Evolutionary conservation across 768 basidiomycete species (phyloP).

Genomic region (Naganishia vaughanmartiniae): DNA sequence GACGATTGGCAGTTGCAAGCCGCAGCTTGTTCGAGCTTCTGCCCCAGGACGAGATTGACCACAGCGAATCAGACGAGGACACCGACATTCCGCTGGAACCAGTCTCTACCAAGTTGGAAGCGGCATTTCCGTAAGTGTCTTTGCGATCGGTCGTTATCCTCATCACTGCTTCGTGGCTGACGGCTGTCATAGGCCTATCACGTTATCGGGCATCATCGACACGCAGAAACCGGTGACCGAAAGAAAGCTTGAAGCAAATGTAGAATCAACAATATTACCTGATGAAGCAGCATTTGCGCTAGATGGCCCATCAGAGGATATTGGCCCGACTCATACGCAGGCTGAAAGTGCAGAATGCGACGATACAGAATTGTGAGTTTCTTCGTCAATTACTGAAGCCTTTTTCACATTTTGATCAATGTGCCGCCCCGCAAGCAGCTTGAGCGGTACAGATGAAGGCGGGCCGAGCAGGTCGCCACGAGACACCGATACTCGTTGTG

Average conservation of each 20-base stretch:
- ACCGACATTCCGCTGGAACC: neutral
- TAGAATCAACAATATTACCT: too few species aligned
- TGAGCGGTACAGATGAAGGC: neutral
- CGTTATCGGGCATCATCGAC: too few species aligned
- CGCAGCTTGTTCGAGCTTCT: slow-evolving; percentile 15
- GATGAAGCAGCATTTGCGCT: too few species aligned
- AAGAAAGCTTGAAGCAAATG: too few species aligned
- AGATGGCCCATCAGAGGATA: too few species aligned
- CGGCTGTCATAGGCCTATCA: too few species aligned
- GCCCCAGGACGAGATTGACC: slow-evolving; percentile 7
- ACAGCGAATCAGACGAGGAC: slow-evolving; percentile 17
- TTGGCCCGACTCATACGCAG: too few species aligned
- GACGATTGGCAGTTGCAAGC: slow-evolving; percentile 8
- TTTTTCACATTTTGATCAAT: neutral
- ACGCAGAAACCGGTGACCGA: too few species aligned
- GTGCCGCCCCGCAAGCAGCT: neutral
- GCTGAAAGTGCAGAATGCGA: too few species aligned
- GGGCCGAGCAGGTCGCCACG: neutral
- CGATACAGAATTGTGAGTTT: too few species aligned
- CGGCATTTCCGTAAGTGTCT: neutral
- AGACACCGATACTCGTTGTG: neutral
- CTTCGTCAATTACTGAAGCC: too few species aligned
- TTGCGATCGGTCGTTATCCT: neutral
- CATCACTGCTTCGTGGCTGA: neutral
- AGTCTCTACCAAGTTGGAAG: neutral